Percentiles rank a stretch among this genome's conserved stretches.
These are phyloP conservation scores for Agaricales sp. DNA, from an alignment of 1,284 basidiomycete genomes.

Conservation along the genomic window DNA sequence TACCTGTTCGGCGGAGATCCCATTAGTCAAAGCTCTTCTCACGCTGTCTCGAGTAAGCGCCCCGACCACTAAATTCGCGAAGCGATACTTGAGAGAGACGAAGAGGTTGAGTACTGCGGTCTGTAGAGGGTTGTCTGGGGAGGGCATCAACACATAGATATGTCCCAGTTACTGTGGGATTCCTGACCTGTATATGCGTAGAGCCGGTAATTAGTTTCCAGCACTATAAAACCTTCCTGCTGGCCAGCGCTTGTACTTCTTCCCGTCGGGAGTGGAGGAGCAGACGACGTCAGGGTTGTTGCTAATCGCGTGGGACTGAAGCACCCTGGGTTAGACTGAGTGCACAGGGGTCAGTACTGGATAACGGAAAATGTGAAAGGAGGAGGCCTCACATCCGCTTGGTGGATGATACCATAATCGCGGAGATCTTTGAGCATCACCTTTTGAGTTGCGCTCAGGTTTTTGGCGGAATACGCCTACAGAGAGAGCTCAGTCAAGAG, in stretches of 20 bases:
- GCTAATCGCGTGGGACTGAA: conserved; percentile 96
- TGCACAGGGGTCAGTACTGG: conserved; percentile 12
- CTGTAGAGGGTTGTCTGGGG: conserved; percentile 83
- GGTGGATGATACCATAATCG: conserved; percentile 83
- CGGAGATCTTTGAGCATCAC: conserved; percentile 88
- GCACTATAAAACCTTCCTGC: conserved; percentile 85
- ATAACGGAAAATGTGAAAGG: conserved; percentile 3
- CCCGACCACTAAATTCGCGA: conserved; percentile 94
- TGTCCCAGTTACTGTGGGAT: conserved; percentile 15
- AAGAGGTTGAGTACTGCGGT: conserved; percentile 96
- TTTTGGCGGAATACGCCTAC: conserved; percentile 85
- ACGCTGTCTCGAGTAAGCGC: conserved; percentile 93
- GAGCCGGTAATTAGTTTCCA: conserved; percentile 97
- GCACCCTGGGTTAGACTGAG: conserved; percentile 56
- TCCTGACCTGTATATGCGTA: conserved; percentile 98
- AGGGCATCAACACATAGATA: conserved; percentile 4
- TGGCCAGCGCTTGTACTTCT: conserved; percentile 44
- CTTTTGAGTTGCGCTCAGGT: conserved; percentile 71
- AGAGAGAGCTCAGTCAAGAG: conserved; percentile 8
- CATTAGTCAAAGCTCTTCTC: conserved; percentile 87
- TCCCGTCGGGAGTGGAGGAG: conserved; percentile 60
- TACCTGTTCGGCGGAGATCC: conserved; percentile 96
- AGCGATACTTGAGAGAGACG: conserved; percentile 85
- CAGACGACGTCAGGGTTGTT: conserved; percentile 84
- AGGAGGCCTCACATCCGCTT: conserved; percentile 62